Percentiles rank a stretch among this genome's conserved stretches.
phyloP scores from a whole-genome alignment of 768 basidiomycete species.

The Symmetrospora coprosmae region DNA sequence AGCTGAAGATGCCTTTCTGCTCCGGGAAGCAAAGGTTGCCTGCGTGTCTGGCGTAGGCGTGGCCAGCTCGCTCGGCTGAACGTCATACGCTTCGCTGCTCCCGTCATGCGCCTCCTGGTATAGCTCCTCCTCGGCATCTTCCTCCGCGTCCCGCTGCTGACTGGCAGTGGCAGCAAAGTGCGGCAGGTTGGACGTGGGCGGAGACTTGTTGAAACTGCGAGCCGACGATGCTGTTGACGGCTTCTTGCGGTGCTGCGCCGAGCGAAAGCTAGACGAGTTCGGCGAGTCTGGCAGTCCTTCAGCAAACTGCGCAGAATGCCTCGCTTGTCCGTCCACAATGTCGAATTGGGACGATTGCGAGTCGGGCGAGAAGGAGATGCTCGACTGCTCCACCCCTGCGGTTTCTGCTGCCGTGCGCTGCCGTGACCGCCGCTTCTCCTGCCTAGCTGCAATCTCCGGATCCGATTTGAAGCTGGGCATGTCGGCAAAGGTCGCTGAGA shows the following conservation, averaged over 20 bases:
- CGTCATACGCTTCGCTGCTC: neutral
- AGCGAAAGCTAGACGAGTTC: neutral
- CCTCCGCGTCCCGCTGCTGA: too few relatives aligned
- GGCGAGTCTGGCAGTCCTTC: neutral
- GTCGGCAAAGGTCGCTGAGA: neutral
- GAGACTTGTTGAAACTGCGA: too few relatives aligned
- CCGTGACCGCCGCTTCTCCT: too few relatives aligned
- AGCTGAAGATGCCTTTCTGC: conserved; percentile 4
- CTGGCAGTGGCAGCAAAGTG: too few relatives aligned
- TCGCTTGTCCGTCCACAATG: too few relatives aligned
- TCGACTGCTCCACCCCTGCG: neutral
- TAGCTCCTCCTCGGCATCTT: too few relatives aligned
- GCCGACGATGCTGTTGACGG: neutral
- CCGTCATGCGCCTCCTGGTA: neutral
- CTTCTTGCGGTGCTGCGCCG: conserved; percentile 2
- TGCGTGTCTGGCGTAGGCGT: neutral
- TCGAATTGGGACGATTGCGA: neutral
- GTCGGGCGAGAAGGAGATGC: conserved; percentile 15
- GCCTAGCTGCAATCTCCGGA: neutral
- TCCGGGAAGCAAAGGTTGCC: neutral
- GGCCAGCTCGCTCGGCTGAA: neutral
- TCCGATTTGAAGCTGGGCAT: neutral
- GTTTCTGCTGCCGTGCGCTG: neutral
- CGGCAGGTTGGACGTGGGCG: too few relatives aligned
- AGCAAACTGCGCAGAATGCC: too few relatives aligned